Percentiles rank a stretch among this genome's conserved stretches.
phyloP scores from a whole-genome alignment of 2,329 filamentous ascomycete species.

The Arthrobotrys conoides region DNA sequence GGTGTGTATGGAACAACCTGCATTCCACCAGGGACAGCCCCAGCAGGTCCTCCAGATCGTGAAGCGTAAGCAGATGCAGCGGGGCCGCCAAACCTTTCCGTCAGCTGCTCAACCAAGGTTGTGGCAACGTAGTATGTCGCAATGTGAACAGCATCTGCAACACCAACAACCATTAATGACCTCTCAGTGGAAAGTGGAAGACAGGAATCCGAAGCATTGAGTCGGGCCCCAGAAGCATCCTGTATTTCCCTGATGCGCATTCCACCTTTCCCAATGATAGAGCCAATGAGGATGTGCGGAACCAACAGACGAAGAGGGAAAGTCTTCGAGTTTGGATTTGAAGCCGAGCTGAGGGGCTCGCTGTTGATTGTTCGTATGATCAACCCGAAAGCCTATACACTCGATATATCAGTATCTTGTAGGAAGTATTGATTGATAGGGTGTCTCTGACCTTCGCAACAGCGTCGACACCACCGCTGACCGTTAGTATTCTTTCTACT shows the following conservation, averaged over 20 bases:
- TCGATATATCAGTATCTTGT: not conserved
- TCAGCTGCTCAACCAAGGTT: conserved; percentile 96
- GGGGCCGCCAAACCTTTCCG: conserved; percentile 94
- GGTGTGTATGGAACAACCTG: conserved; percentile 98
- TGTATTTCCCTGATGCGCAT: conserved; percentile 98
- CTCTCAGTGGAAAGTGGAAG: conserved; percentile 95
- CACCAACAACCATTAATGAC: conserved; percentile 96
- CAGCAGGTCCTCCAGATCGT: conserved; percentile 90
- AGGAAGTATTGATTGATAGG: conserved; percentile 1
- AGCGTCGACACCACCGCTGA: conserved; percentile 95
- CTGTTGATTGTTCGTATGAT: conserved; percentile 99
- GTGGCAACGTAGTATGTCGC: conserved; percentile 98
- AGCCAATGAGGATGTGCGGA: conserved; percentile 96
- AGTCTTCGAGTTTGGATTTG: conserved; percentile 93
- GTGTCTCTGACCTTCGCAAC: conserved; percentile 83
- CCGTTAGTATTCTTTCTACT: conserved; percentile 96
- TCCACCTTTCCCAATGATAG: conserved; percentile 97
- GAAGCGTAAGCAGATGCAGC: conserved; percentile 98
- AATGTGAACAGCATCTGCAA: conserved; percentile 98
- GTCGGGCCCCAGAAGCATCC: conserved; percentile 93
- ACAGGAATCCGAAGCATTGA: conserved; percentile 96
- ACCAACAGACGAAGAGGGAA: conserved; percentile 96
- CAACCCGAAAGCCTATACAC: conserved; percentile 85
- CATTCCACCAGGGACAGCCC: conserved; percentile 96
- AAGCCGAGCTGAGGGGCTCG: conserved; percentile 88